phyloP scores from a whole-genome alignment of 2,329 filamentous ascomycete genomes.

The Xylariaceae sp. region DNA sequence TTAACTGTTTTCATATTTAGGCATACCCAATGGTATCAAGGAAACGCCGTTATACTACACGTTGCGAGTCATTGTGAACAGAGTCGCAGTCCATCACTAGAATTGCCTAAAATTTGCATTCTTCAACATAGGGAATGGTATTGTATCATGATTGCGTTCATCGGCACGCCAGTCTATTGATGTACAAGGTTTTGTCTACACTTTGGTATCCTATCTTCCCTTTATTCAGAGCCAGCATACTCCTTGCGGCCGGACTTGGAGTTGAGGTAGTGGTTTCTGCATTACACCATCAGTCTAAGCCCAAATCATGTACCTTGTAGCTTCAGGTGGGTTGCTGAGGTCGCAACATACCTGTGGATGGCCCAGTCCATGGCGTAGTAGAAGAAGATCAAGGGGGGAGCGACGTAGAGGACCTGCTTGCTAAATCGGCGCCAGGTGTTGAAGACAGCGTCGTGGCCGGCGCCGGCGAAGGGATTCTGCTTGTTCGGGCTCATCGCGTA shows the following conservation, averaged over 20 bases:
- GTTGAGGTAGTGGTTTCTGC: slow-evolving; percentile 31
- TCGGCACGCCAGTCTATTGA: slow-evolving; percentile 22
- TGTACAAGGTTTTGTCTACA: slow-evolving; percentile 30
- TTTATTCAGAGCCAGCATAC: slow-evolving; percentile 23
- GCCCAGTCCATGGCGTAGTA: slow-evolving; percentile 92
- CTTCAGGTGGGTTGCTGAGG: neutral
- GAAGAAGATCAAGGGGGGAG: slow-evolving; percentile 70
- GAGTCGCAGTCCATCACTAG: neutral
- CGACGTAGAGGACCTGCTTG: slow-evolving; percentile 83
- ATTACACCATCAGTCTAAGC: slow-evolving; percentile 4
- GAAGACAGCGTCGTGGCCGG: slow-evolving; percentile 80
- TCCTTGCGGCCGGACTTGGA: slow-evolving; percentile 31
- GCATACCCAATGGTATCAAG: no score
- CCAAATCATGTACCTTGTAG: neutral
- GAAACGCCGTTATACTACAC: no score
- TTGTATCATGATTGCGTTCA: slow-evolving; percentile 8
- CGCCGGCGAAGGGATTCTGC: slow-evolving; percentile 80
- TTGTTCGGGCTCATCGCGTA: slow-evolving; percentile 84
- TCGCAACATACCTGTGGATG: slow-evolving; percentile 65
- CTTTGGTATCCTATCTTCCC: neutral
- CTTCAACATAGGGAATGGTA: slow-evolving; percentile 8
- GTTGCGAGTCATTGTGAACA: no score
- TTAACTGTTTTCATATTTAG: no score
- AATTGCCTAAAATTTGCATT: neutral
- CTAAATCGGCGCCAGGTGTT: slow-evolving; percentile 88